Conservation (phyloP, 371 early-diverging fungal species). For the Actinomortierella ambigua region DNA sequence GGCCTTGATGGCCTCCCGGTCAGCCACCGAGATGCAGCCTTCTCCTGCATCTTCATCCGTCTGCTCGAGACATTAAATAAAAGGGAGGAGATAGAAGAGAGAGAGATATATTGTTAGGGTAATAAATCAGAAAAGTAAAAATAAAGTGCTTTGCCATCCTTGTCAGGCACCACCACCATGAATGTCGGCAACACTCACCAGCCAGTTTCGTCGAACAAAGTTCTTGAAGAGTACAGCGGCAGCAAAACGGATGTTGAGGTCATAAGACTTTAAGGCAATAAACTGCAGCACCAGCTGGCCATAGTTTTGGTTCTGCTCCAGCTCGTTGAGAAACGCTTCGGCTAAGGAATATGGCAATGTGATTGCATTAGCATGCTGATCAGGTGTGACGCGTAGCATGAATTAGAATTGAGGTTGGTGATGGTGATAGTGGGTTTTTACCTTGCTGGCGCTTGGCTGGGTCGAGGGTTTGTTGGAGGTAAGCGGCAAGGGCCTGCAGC, state of each 20-base stretch:
- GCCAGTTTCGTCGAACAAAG: conserved; percentile 89
- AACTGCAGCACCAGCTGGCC: conserved; percentile 74
- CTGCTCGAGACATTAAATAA: too few relatives aligned
- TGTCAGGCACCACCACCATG: too few relatives aligned
- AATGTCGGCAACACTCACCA: conserved; percentile 53
- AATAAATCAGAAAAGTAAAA: too few relatives aligned
- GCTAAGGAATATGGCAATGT: conserved; percentile 50
- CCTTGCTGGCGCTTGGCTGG: conserved; percentile 80
- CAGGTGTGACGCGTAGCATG: not conserved
- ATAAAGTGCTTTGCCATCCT: too few relatives aligned
- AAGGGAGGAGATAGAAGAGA: too few relatives aligned
- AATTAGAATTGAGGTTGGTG: too few relatives aligned
- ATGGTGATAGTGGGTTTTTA: conserved; percentile 21
- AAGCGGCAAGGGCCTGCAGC: conserved; percentile 66
- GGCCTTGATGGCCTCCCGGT: conserved; percentile 82
- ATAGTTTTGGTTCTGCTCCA: conserved; percentile 76
- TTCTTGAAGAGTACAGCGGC: conserved; percentile 95
- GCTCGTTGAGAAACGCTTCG: conserved; percentile 60
- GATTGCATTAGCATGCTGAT: not conserved
- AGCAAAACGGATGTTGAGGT: conserved; percentile 74
- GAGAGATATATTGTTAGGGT: too few relatives aligned
- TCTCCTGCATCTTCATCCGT: conserved; percentile 55
- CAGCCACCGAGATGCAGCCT: conserved; percentile 62
- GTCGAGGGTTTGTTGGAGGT: conserved; percentile 78
- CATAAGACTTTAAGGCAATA: conserved; percentile 61